phyloP scores from a whole-genome alignment of 805 yeast genomes.

The Nakazawaea anatomiae region DNA sequence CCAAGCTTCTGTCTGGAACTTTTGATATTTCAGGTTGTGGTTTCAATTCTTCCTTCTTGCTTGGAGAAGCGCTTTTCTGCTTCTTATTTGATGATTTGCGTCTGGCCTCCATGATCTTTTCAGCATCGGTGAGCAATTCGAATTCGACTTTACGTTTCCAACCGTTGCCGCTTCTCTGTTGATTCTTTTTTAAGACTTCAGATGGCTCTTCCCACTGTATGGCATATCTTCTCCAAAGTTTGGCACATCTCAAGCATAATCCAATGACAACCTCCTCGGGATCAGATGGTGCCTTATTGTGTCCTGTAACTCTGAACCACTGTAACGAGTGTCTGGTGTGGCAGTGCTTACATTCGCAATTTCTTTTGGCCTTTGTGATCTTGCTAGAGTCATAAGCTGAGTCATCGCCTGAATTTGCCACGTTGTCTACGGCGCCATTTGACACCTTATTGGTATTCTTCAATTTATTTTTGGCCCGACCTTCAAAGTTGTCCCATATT shows the following conservation, averaged over 20 bases:
- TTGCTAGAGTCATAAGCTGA: constrained; percentile 61
- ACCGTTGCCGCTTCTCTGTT: constrained; percentile 38
- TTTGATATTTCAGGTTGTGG: background rate
- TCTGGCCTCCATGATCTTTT: constrained; percentile 44
- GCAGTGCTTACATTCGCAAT: constrained; percentile 71
- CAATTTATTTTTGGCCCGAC: constrained; percentile 56
- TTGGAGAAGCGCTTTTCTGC: background rate
- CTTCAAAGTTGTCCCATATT: constrained; percentile 81
- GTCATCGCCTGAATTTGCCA: constrained; percentile 65
- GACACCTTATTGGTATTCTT: constrained; percentile 26
- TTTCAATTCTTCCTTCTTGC: constrained; percentile 2
- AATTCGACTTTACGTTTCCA: constrained; percentile 62
- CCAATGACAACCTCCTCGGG: constrained; percentile 41
- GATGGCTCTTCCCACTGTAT: constrained; percentile 78
- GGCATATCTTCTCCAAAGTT: constrained; percentile 87
- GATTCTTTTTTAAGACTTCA: constrained; percentile 49
- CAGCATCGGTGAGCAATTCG: constrained; percentile 62
- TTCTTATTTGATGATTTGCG: background rate
- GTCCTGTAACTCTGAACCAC: constrained; percentile 75
- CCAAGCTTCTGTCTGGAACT: constrained; percentile 3
- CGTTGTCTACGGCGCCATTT: constrained; percentile 31
- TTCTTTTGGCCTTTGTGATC: constrained; percentile 29
- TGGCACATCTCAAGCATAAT: constrained; percentile 80
- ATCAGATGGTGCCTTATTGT: constrained; percentile 30
- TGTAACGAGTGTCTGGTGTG: constrained; percentile 43